Evolutionary conservation across 2,329 filamentous ascomycete species (phyloP).

Genomic region (Alternaria sp.): DNA sequence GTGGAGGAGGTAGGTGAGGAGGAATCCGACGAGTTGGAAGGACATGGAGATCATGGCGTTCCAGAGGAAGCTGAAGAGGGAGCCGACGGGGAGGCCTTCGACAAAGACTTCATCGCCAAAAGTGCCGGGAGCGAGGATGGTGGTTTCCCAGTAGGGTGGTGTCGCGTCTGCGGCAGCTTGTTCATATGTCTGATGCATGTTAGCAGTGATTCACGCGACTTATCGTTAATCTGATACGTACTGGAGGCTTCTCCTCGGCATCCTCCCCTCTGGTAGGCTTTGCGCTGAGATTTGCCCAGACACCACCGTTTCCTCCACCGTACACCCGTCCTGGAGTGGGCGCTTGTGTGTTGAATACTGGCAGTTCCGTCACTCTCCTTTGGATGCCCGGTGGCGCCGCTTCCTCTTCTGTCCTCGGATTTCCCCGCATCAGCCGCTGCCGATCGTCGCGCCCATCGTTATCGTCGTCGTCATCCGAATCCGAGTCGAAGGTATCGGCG

Average conservation of each 20-base stretch:
- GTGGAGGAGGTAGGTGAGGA: slow-evolving; percentile 96
- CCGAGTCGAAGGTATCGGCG: slow-evolving; percentile 85
- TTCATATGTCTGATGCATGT: slow-evolving; percentile 80
- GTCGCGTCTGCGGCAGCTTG: slow-evolving; percentile 96
- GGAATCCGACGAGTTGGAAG: slow-evolving; percentile 95
- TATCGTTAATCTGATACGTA: slow-evolving; percentile 58
- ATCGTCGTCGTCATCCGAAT: slow-evolving; percentile 70
- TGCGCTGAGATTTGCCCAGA: slow-evolving; percentile 93
- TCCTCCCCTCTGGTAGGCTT: slow-evolving; percentile 84
- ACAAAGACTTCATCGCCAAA: slow-evolving; percentile 96
- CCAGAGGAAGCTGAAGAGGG: slow-evolving; percentile 86
- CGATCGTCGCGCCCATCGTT: slow-evolving; percentile 78
- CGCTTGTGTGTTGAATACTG: slow-evolving; percentile 54
- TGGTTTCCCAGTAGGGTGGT: slow-evolving; percentile 98
- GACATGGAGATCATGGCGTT: slow-evolving; percentile 95
- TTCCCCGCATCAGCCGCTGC: slow-evolving; percentile 81
- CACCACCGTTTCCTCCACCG: slow-evolving; percentile 84
- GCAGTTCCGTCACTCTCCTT: slow-evolving; percentile 61
- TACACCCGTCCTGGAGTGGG: slow-evolving; percentile 61
- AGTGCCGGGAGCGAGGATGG: slow-evolving; percentile 90
- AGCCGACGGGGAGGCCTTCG: slow-evolving; percentile 91
- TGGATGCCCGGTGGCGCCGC: slow-evolving; percentile 48
- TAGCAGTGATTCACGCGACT: slow-evolving; percentile 32
- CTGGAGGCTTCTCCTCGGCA: slow-evolving; percentile 89
- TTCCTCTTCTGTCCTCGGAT: slow-evolving; percentile 39